Percentiles rank a stretch among this genome's conserved stretches.
These are phyloP conservation scores for Tetrapyrgos nigripes DNA, from an alignment of 1,284 basidiomycete species.

Conservation along the genomic window DNA sequence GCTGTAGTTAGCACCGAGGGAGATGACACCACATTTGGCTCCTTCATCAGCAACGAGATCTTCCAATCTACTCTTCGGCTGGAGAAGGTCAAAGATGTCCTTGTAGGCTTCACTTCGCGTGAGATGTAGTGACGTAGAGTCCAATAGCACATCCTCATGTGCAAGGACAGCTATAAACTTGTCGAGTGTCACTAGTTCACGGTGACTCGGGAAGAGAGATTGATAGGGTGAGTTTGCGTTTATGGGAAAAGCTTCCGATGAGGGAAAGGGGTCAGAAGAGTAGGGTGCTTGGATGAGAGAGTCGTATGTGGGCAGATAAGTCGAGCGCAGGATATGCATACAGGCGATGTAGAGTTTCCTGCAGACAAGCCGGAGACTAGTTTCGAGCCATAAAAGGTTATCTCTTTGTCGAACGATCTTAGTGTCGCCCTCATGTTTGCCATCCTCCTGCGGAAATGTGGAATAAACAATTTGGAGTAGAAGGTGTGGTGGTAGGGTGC, in stretches of 20 bases:
- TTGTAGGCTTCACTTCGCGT: slow-evolving; percentile 75
- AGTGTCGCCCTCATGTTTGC: slow-evolving; percentile 36
- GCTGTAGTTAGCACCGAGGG: slow-evolving; percentile 25
- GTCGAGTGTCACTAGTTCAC: slow-evolving; percentile 78
- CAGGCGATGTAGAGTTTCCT: slow-evolving; percentile 61
- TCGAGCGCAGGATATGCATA: slow-evolving; percentile 80
- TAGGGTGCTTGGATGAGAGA: slow-evolving; percentile 68
- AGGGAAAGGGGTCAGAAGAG: slow-evolving; percentile 78
- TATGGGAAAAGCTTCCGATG: not conserved
- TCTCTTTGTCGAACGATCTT: slow-evolving; percentile 47
- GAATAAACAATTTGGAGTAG: slow-evolving; percentile 59
- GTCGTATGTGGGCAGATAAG: slow-evolving; percentile 71
- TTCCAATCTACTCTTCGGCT: slow-evolving; percentile 74
- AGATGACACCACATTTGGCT: slow-evolving; percentile 58
- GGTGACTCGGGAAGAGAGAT: slow-evolving; percentile 47
- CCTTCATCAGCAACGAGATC: slow-evolving; percentile 72
- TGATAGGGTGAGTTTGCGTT: slow-evolving; percentile 5
- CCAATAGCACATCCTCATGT: slow-evolving; percentile 74
- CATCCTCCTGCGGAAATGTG: slow-evolving; percentile 46
- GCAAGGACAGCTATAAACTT: slow-evolving; percentile 79
- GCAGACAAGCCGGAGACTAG: slow-evolving; percentile 55
- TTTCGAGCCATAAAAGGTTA: slow-evolving; percentile 58
- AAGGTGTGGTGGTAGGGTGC: slow-evolving; percentile 52
- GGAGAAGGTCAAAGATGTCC: slow-evolving; percentile 76
- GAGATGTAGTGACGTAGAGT: slow-evolving; percentile 74